phyloP scores from a whole-genome alignment of 345 rosid genomes.

The Eucalyptus dawsonii region DNA sequence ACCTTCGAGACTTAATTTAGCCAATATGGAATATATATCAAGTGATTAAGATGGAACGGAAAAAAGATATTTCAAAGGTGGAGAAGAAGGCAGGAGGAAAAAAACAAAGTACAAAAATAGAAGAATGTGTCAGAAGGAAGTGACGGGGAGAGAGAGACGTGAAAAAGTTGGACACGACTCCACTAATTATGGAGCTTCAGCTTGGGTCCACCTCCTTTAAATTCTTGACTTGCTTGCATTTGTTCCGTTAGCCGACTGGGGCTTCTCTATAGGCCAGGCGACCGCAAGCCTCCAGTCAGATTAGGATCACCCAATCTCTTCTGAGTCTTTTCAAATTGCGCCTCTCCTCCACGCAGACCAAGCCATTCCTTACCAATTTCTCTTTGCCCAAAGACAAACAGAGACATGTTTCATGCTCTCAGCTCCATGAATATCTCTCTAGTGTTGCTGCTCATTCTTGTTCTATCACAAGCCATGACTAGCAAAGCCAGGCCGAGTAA shows the following conservation, averaged over 20 bases:
- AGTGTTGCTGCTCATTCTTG: background rate
- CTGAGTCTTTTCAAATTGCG: background rate
- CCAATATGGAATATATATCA: too few relatives aligned
- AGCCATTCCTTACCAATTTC: background rate
- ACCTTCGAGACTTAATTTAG: fast-evolving
- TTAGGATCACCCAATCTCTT: background rate
- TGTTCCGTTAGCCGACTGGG: fast-evolving
- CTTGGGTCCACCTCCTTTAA: background rate
- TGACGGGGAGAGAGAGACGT: too few relatives aligned
- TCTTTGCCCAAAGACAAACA: background rate
- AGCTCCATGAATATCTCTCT: background rate
- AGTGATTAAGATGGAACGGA: too few relatives aligned
- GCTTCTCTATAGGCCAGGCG: background rate
- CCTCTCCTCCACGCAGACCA: background rate
- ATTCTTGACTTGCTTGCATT: background rate
- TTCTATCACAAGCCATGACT: background rate
- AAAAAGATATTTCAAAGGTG: too few relatives aligned
- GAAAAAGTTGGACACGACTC: too few relatives aligned
- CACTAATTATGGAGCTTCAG: too few relatives aligned
- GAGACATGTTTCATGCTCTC: background rate
- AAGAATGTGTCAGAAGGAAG: too few relatives aligned
- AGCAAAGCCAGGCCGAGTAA: background rate
- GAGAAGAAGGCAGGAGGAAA: too few relatives aligned
- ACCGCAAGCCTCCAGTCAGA: background rate
- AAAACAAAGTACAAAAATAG: too few relatives aligned